A percentile compares a stretch with the other conserved stretches of the same genome.
phyloP scores from a whole-genome alignment of 257 asterid species.

The Nemophila menziesii region DNA sequence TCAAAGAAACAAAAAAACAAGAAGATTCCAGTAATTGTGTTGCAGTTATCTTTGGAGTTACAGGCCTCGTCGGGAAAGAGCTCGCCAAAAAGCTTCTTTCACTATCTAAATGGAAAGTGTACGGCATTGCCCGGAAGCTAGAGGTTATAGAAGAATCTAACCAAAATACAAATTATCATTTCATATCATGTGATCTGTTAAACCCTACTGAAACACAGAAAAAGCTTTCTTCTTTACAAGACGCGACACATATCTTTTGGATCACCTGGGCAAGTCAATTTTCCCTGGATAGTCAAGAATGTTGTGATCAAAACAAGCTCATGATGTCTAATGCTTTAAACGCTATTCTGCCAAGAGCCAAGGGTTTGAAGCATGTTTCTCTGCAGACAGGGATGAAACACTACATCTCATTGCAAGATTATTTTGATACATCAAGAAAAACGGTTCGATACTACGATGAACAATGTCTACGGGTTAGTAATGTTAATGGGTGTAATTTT shows the following conservation, averaged over 20 bases:
- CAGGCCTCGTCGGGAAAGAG: conserved; percentile 80
- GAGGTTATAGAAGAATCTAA: background rate
- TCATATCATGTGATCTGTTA: conserved; percentile 57
- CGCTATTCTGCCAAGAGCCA: conserved; percentile 39
- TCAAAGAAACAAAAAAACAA: conserved; percentile 8
- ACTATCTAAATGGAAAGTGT: conserved; percentile 54
- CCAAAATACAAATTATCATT: conserved; percentile 21
- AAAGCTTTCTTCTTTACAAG: conserved; percentile 29
- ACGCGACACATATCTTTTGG: conserved; percentile 66
- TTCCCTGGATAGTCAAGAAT: conserved; percentile 47
- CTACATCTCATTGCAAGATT: conserved; percentile 36
- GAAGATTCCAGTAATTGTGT: conserved; percentile 13
- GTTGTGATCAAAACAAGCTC: conserved; percentile 41
- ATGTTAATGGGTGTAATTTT: conserved; percentile 39
- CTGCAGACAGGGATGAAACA: conserved; percentile 80
- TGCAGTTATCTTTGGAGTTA: conserved; percentile 71
- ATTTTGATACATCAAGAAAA: background rate
- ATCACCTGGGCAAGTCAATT: conserved; percentile 72
- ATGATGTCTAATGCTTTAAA: conserved; percentile 64
- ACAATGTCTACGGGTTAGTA: conserved; percentile 42
- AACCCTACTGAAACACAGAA: conserved; percentile 31
- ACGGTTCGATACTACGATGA: conserved; percentile 27
- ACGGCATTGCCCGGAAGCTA: conserved; percentile 54
- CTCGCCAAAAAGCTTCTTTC: conserved; percentile 47
- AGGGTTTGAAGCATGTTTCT: conserved; percentile 42